A percentile compares a stretch with the other conserved stretches of the same genome.
These are phyloP conservation scores for Dalbergia cultrata DNA, from an alignment of 306 rosid species.

Conservation along the genomic window DNA sequence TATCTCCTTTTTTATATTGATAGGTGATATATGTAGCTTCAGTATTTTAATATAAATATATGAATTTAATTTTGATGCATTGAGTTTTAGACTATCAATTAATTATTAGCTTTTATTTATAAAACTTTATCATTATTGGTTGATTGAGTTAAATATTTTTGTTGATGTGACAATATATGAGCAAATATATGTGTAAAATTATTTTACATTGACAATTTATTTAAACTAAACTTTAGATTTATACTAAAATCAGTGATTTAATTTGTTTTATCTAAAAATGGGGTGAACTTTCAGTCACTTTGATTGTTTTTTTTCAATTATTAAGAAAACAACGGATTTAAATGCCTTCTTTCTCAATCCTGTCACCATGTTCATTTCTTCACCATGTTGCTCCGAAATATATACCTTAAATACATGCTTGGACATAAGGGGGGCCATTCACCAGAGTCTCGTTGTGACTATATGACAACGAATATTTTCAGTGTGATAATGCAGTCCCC, in stretches of 20 bases:
- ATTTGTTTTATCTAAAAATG: not conserved
- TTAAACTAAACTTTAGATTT: not conserved
- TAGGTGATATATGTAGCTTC: not conserved
- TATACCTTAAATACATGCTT: not conserved
- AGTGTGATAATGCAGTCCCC: not conserved
- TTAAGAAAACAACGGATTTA: not conserved
- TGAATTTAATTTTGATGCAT: no score
- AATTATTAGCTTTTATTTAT: no score
- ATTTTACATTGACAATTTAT: no score
- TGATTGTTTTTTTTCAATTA: not conserved
- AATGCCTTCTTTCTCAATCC: constrained; percentile 17
- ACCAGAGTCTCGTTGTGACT: constrained; percentile 22
- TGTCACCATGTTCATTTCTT: constrained; percentile 8
- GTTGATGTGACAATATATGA: no score
- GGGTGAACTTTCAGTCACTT: not conserved
- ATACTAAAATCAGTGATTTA: not conserved
- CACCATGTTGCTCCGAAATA: constrained; percentile 15
- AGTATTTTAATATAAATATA: not conserved
- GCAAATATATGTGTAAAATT: no score
- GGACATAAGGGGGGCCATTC: not conserved
- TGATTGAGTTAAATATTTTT: no score
- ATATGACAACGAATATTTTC: constrained; percentile 19
- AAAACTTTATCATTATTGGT: no score
- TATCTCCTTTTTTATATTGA: not conserved
- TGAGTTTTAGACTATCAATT: no score